phyloP scores from a whole-genome alignment of 2,329 filamentous ascomycete genomes.

The Penicillium sp. region DNA sequence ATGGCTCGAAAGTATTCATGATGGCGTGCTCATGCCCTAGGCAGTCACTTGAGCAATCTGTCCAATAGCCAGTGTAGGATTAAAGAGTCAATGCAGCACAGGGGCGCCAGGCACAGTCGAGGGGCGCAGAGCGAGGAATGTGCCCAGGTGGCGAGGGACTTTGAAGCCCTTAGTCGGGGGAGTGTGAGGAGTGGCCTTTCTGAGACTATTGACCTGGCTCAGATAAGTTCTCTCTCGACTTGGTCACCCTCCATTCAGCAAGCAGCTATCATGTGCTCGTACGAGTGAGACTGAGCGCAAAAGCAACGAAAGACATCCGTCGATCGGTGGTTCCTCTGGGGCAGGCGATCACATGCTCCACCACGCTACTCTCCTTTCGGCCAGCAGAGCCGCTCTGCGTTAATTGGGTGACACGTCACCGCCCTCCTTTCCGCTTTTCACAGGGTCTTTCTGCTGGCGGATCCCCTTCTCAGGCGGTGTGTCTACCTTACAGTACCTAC shows the following conservation, averaged over 20 bases:
- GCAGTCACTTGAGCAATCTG: conserved; percentile 3
- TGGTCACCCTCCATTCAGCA: neutral
- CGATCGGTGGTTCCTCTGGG: conserved; percentile 21
- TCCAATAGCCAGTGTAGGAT: conserved; percentile 17
- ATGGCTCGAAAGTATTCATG: conserved; percentile 36
- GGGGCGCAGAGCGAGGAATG: neutral
- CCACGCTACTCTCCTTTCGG: conserved; percentile 10
- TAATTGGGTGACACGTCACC: neutral
- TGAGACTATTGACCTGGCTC: neutral
- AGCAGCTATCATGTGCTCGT: conserved; percentile 11
- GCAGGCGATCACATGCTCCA: conserved; percentile 22
- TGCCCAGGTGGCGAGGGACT: neutral
- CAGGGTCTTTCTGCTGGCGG: neutral
- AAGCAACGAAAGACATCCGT: conserved; percentile 9
- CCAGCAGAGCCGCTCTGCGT: no score
- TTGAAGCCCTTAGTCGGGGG: neutral
- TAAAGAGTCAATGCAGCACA: conserved; percentile 15
- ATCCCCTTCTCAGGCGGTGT: no score
- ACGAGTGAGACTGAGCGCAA: conserved; percentile 3
- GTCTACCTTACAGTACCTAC: no score
- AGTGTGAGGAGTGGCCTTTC: neutral
- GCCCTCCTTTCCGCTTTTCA: neutral
- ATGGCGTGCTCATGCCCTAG: conserved; percentile 36
- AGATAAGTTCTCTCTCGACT: neutral
- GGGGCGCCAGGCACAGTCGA: conserved; percentile 1